Conservation (phyloP, 108 stramenopile species). For the Mayamaea pseudoterrestris region DNA sequence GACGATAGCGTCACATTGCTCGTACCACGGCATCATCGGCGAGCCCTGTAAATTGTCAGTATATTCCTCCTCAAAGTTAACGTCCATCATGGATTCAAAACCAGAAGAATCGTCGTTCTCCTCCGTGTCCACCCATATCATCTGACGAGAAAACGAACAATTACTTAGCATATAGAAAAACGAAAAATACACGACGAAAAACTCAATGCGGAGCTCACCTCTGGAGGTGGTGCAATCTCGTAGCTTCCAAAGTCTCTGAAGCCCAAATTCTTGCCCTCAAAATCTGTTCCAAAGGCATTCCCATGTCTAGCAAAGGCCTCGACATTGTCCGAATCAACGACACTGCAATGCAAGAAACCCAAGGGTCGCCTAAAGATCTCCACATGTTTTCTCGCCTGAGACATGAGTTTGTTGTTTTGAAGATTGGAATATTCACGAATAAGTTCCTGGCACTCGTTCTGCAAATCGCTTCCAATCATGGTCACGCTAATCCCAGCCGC, state of each 20-base stretch:
- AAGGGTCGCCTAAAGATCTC: slow-evolving; percentile 39
- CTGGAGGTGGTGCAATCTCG: slow-evolving; percentile 72
- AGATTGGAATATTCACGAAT: slow-evolving; percentile 41
- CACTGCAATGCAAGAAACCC: slow-evolving; percentile 76
- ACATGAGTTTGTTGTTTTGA: slow-evolving; percentile 42
- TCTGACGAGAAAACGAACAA: slow-evolving; percentile 22
- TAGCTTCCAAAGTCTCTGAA: slow-evolving; percentile 72
- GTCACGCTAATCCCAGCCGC: slow-evolving; percentile 48
- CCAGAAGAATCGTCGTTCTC: slow-evolving; percentile 28
- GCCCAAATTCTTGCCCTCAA: slow-evolving; percentile 54
- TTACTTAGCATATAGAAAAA: slow-evolving; percentile 13
- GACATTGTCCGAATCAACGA: slow-evolving; percentile 67
- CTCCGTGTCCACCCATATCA: slow-evolving; percentile 32
- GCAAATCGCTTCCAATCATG: slow-evolving; percentile 30
- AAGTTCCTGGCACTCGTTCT: slow-evolving; percentile 37
- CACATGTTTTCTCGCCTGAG: slow-evolving; percentile 57
- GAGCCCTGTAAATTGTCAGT: slow-evolving; percentile 24
- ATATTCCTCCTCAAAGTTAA: slow-evolving; percentile 56
- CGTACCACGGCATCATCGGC: slow-evolving; percentile 84
- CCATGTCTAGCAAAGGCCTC: slow-evolving; percentile 77
- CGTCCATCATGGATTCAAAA: too few species aligned
- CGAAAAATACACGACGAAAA: too few species aligned
- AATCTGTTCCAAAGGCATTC: slow-evolving; percentile 72
- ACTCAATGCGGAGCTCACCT: slow-evolving; percentile 67
- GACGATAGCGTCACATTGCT: slow-evolving; percentile 71